Evolutionary conservation across 495 filamentous ascomycete species (phyloP).

Genomic region (Talaromyces nanjingensis): DNA sequence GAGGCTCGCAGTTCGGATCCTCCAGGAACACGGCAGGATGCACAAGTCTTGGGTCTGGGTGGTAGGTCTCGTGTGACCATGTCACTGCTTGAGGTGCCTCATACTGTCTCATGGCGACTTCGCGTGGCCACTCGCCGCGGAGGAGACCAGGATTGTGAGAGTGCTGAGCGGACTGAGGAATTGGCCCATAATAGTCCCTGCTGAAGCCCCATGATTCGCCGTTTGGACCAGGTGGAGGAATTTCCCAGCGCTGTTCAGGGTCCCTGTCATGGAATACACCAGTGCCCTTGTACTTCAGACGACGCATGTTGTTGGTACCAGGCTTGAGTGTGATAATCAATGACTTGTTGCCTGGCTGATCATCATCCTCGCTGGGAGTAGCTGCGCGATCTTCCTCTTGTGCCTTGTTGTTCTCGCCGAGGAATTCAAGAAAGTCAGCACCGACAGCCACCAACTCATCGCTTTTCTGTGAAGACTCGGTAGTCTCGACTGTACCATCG

Average conservation of each 20-base stretch:
- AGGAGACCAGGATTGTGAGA: constrained; percentile 7
- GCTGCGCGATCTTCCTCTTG: neutral
- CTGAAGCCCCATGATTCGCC: constrained; percentile 4
- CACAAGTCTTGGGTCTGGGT: constrained; percentile 7
- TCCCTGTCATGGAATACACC: constrained; percentile 6
- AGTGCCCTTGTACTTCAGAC: constrained; percentile 5
- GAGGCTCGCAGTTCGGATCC: neutral
- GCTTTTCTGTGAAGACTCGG: neutral
- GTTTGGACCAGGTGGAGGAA: constrained; percentile 1
- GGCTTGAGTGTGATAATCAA: constrained; percentile 6
- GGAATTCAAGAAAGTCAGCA: neutral
- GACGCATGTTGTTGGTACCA: neutral
- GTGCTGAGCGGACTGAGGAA: neutral
- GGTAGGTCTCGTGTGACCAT: constrained; percentile 7
- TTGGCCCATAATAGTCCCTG: constrained; percentile 7
- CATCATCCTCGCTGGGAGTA: neutral
- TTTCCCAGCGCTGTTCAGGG: constrained; percentile 7
- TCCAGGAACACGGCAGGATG: constrained; percentile 4
- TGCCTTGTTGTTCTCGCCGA: neutral
- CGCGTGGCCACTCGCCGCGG: constrained; percentile 6
- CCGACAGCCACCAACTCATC: neutral
- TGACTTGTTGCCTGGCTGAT: neutral
- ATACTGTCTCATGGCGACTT: constrained; percentile 8
- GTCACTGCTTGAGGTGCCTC: constrained; percentile 6
- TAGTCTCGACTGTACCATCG: constrained; percentile 5